phyloP scores from a whole-genome alignment of 768 basidiomycete species.

The Leccinum subtestaceum region DNA sequence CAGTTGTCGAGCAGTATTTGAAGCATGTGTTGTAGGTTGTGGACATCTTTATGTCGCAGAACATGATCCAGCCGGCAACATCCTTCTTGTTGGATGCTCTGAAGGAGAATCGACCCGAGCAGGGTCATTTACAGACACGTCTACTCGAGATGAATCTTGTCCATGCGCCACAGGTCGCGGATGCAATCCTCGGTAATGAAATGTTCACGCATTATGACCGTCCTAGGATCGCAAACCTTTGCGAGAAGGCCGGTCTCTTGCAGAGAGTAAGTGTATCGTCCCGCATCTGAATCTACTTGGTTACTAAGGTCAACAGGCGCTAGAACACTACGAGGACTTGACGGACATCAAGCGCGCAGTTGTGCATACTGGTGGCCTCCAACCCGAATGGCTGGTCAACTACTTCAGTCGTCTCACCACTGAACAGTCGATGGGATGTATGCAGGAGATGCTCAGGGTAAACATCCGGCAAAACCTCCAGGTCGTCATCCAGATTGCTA shows the following conservation, averaged over 20 bases:
- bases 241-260: constrained; percentile 95
- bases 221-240: constrained; percentile 94
- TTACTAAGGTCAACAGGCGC: constrained; percentile 56
- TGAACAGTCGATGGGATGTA: constrained; percentile 93
- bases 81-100: constrained; percentile 96
- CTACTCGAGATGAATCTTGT: constrained; percentile 97
- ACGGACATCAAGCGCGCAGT: constrained; percentile 99
- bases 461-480: constrained; percentile 98
- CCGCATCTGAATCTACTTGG: neutral
- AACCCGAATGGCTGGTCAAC: constrained; percentile 93
- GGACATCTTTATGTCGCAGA: constrained; percentile 99
- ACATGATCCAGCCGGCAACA: constrained; percentile 99
- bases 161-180: constrained; percentile 97
- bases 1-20: neutral
- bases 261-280: constrained; percentile 64
- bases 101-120: constrained; percentile 98
- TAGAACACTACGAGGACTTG: constrained; percentile 97
- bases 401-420: constrained; percentile 97
- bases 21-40: constrained; percentile 59
- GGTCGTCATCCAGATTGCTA: constrained; percentile 94
- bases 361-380: constrained; percentile 84
- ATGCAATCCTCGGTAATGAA: constrained; percentile 97
- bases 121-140: constrained; percentile 92
- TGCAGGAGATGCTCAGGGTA: constrained; percentile 95
- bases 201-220: constrained; percentile 98